Evolutionary conservation across 192 early-diverging fungal genomes (phyloP), one percentile per base, ranked within the genome.

Genomic region (Backusella liffmaniae): DNA sequence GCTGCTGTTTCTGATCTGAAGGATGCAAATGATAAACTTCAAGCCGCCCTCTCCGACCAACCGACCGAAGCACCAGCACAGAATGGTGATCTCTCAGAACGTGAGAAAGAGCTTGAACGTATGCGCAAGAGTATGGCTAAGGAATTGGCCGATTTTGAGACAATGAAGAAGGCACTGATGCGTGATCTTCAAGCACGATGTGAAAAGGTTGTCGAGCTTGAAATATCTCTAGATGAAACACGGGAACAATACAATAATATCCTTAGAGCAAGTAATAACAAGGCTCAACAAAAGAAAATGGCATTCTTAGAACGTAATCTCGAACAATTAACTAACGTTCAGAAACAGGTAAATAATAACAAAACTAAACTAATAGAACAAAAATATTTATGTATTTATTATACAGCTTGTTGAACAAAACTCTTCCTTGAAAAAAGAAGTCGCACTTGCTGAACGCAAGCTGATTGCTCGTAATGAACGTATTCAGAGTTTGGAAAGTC

Each of bases 161-260:
- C 92, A 67, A 96, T 98, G 96, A 97, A 97, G 87, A 97, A 98
- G 90, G 95, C 94, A 49, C 86, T 99, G 76, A 97, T 98, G 96
- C 93, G 94, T 46, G 97, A 99, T 80, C 91, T 99, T 53, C 95
- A 98, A 86, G 93, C 96, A 85, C 92, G 97, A 56, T 98, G 96
- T 84, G 97, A 99, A 82, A 94, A 95, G 90, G 94, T 97, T 68
- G 96, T 99, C 32, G 96, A 99, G 87, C 89, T 99, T 30, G 98
- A 98, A 84, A 94, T 99, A 79, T 92, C 94, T 5, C 86, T 99
- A 70, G 98, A 99, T 79, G 98, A 99, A 74, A 91, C 92, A 7
- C 92, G 96, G 23, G 94, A 96, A 79, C 93, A 98, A 86, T 94
- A 96, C 77, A 92, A 96, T 69, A 91, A 88, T 75, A 94, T 98